phyloP scores from a whole-genome alignment of 371 early-diverging fungal species.

The Coemansia linderi region DNA sequence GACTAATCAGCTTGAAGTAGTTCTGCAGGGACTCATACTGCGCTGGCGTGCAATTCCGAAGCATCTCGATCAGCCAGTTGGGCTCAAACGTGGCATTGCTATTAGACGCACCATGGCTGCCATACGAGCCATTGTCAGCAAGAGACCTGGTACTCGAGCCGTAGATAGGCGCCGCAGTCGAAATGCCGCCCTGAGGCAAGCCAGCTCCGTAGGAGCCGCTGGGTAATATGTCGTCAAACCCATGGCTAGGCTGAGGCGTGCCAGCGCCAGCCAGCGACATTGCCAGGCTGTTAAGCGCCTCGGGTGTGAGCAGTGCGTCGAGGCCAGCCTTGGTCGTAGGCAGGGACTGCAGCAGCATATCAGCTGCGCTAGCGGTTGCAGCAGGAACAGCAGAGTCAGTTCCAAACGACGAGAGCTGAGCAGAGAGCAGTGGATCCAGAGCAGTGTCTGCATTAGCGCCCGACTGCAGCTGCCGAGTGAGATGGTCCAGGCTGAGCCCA shows the following conservation, averaged over 20 bases:
- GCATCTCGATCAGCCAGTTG: slow-evolving; percentile 1
- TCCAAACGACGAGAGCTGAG: slow-evolving; percentile 3
- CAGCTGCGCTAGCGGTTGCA: not conserved
- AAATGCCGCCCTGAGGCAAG: not conserved
- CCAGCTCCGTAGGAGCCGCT: not conserved
- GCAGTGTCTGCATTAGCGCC: not conserved
- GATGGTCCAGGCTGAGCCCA: slow-evolving; percentile 21
- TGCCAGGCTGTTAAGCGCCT: slow-evolving; percentile 17
- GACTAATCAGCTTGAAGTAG: slow-evolving; percentile 9
- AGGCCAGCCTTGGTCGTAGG: slow-evolving; percentile 1
- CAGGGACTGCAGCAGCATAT: not conserved
- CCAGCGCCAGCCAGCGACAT: slow-evolving; percentile 9
- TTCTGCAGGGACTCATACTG: slow-evolving; percentile 30
- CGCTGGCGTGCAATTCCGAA: slow-evolving; percentile 23
- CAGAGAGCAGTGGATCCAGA: not conserved
- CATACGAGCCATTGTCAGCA: not conserved
- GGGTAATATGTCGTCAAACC: not conserved
- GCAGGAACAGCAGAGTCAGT: not conserved
- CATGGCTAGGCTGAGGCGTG: not conserved
- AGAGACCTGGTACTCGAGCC: not conserved
- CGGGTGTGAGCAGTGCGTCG: slow-evolving; percentile 14
- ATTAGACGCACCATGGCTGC: not conserved
- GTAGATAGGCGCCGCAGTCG: slow-evolving; percentile 2
- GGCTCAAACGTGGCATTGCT: not conserved
- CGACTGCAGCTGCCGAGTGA: slow-evolving; percentile 23